Percentiles rank a stretch among this genome's conserved stretches.
Conservation (phyloP, 108 stramenopile genomes). For the Fistulifera solaris region DNA sequence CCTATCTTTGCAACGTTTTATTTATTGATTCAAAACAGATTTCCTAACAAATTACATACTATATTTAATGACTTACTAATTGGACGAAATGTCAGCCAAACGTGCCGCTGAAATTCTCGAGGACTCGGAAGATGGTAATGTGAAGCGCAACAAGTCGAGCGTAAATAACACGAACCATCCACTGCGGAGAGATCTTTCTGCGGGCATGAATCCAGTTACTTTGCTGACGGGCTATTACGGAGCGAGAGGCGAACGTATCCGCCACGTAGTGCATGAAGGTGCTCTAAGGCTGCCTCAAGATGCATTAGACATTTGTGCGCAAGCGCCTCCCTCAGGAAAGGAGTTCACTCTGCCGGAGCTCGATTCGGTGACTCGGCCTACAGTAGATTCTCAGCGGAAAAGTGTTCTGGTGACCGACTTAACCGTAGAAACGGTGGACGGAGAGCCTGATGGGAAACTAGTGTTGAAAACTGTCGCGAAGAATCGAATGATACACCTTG, state of each 20-base stretch:
- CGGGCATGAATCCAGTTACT: conserved; percentile 43
- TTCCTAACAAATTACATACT: too few species aligned
- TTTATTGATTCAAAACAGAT: too few species aligned
- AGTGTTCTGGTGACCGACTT: conserved; percentile 26
- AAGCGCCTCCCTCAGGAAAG: conserved; percentile 1
- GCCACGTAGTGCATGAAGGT: conserved; percentile 58
- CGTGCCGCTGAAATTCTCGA: too few species aligned
- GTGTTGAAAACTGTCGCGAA: not conserved
- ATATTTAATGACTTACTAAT: too few species aligned
- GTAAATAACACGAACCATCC: conserved; percentile 6
- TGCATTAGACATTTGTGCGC: conserved; percentile 24
- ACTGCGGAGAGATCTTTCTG: conserved; percentile 13
- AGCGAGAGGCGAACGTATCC: conserved; percentile 39
- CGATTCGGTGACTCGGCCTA: conserved; percentile 30
- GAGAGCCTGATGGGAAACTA: not conserved
- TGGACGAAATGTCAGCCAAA: too few species aligned
- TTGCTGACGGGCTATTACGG: conserved; percentile 63
- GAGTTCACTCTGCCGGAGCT: conserved; percentile 24
- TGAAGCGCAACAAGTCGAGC: conserved; percentile 4
- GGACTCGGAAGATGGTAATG: not conserved
- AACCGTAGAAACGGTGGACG: conserved; percentile 3
- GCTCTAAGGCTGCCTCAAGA: conserved; percentile 56
- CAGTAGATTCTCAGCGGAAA: conserved; percentile 20
- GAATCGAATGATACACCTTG: not conserved
- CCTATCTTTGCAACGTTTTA: too few species aligned